A percentile compares a stretch with the other conserved stretches of the same genome.
phyloP scores from a whole-genome alignment of 148 eudicot species.

The Heliamphora exappendiculata region DNA sequence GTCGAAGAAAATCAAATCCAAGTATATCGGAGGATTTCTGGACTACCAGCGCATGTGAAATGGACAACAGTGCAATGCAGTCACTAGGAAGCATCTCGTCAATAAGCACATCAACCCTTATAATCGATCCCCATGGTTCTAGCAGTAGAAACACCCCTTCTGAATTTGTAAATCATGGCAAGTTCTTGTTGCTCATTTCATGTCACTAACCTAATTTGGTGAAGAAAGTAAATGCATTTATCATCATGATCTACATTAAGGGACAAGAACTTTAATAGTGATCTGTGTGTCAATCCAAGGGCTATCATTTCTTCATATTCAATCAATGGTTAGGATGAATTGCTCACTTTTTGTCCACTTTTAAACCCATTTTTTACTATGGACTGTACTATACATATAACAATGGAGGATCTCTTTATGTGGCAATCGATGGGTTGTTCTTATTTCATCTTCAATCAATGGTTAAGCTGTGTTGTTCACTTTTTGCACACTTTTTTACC shows the following conservation, averaged over 20 bases:
- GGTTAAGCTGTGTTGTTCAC: no score
- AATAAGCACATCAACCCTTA: constrained; percentile 42
- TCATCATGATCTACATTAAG: no score
- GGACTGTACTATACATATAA: no score
- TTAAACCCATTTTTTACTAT: no score
- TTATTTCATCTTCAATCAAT: no score
- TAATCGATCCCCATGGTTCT: constrained; percentile 40
- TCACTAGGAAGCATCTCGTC: constrained; percentile 70
- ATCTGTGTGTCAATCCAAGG: no score
- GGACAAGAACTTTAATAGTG: no score
- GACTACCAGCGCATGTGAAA: constrained; percentile 57
- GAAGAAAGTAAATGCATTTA: not conserved
- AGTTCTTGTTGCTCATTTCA: constrained; percentile 12
- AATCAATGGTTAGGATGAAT: no score
- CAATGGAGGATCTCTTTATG: no score
- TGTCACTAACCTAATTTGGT: not conserved
- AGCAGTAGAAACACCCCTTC: constrained; percentile 40
- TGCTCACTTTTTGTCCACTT: not conserved
- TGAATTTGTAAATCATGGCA: constrained; percentile 81
- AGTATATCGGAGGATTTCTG: constrained; percentile 45
- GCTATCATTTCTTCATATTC: no score
- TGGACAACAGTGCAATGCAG: constrained; percentile 56
- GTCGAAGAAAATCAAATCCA: constrained; percentile 21
- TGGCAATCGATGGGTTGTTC: no score
- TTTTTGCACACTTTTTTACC: no score